Conservation (phyloP, 2,329 filamentous ascomycete genomes). For the Cryphonectria radicalis region DNA sequence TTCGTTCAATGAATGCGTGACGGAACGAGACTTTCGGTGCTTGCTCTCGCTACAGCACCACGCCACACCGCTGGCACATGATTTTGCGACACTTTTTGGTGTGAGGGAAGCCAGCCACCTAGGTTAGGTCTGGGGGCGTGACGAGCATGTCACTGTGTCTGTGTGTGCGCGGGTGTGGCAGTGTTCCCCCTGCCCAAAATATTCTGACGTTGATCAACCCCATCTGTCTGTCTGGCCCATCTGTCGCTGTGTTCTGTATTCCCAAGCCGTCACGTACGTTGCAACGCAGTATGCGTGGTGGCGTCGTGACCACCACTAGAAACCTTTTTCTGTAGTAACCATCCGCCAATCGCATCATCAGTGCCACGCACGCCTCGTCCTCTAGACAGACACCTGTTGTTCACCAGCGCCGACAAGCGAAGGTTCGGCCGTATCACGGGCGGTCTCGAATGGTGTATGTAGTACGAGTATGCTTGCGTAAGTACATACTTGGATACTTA, state of each 20-base stretch:
- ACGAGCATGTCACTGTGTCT: background rate
- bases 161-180: background rate
- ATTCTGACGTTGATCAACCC: background rate
- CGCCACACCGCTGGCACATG: slow-evolving; percentile 6
- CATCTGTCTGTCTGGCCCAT: background rate
- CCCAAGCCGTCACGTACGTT: background rate
- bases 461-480: background rate
- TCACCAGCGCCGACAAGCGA: background rate
- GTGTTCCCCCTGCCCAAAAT: background rate
- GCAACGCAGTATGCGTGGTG: background rate
- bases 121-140: background rate
- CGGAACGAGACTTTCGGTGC: background rate
- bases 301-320: background rate
- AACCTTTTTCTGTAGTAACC: background rate
- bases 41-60: slow-evolving; percentile 2
- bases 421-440: background rate
- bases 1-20: background rate
- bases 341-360: background rate
- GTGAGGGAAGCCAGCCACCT: background rate
- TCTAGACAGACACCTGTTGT: background rate
- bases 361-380: background rate
- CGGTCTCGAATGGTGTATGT: background rate
- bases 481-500: background rate
- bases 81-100: slow-evolving; percentile 11
- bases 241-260: background rate